Conservation (phyloP, 1,139 yeast species). For the Candida anutae region DNA sequence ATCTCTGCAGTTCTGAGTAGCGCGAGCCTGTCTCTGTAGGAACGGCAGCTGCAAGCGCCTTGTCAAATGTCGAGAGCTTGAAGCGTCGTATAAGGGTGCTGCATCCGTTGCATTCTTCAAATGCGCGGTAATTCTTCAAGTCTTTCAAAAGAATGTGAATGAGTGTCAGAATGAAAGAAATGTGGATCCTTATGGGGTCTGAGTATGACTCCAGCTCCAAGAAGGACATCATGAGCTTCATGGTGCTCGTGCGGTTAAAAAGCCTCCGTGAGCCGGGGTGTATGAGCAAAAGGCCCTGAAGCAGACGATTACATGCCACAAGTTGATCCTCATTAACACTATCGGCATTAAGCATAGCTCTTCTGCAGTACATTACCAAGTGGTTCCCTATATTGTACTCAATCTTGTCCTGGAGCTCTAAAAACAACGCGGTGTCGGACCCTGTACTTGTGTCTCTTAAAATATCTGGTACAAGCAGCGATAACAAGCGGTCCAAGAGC, state of each 20-base stretch:
- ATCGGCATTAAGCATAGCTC: not conserved
- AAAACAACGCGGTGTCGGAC: conserved; percentile 18
- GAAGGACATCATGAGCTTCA: conserved; percentile 22
- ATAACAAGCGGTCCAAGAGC: conserved; percentile 12
- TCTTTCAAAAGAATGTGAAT: conserved; percentile 56
- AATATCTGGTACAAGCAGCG: conserved; percentile 16
- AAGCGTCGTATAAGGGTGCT: conserved; percentile 39
- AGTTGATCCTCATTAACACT: conserved; percentile 5
- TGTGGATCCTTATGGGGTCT: conserved; percentile 4
- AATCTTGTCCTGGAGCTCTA: conserved; percentile 44
- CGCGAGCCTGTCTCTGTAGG: conserved; percentile 1
- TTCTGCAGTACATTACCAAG: conserved; percentile 21
- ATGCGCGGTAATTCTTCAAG: conserved; percentile 47
- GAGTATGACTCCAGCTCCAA: conserved; percentile 8
- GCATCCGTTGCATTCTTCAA: conserved; percentile 57
- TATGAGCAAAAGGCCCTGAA: conserved; percentile 57
- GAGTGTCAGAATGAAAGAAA: conserved; percentile 47
- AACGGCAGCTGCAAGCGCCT: conserved; percentile 1
- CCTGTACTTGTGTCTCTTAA: no score
- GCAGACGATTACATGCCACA: conserved; percentile 30
- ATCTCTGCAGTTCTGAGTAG: conserved; percentile 1
- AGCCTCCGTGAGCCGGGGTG: conserved; percentile 51
- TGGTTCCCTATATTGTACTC: conserved; percentile 39
- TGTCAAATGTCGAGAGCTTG: conserved; percentile 11
- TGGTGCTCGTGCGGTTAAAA: conserved; percentile 28